phyloP scores from a whole-genome alignment of 2,329 filamentous ascomycete genomes.

The Periconia sp. region DNA sequence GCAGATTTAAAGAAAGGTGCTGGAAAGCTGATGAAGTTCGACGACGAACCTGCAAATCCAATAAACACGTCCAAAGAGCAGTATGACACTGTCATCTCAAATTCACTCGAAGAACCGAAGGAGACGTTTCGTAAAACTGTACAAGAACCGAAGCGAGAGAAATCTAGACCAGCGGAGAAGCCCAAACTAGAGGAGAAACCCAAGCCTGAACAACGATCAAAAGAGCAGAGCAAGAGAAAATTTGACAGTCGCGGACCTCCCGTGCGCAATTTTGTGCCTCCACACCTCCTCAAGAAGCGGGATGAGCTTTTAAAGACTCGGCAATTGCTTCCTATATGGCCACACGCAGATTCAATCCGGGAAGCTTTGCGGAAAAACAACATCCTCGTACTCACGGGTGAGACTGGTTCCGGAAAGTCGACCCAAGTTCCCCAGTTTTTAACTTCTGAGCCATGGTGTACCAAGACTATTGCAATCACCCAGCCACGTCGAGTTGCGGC shows the following conservation, averaged over 20 bases:
- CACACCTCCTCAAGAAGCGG: conserved; percentile 46
- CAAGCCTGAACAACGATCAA: not conserved
- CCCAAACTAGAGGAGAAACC: not conserved
- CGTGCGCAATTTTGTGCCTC: conserved; percentile 10
- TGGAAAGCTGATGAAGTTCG: conserved; percentile 19
- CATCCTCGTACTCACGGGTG: conserved; percentile 83
- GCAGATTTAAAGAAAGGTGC: conserved; percentile 13
- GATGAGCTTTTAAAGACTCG: conserved; percentile 55
- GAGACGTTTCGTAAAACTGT: not conserved
- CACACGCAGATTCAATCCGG: conserved; percentile 70
- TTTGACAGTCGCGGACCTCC: not conserved
- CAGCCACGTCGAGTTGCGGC: conserved; percentile 93
- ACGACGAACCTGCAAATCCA: conserved; percentile 2
- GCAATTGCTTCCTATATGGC: conserved; percentile 78
- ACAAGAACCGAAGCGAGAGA: not conserved
- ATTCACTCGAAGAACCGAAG: not conserved
- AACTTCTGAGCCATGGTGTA: conserved; percentile 77
- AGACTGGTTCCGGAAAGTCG: conserved; percentile 95
- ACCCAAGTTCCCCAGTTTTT: conserved; percentile 95
- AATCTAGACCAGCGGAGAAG: not conserved
- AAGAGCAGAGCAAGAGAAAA: not conserved
- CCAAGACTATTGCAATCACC: conserved; percentile 80
- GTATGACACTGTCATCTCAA: not conserved
- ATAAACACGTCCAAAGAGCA: conserved; percentile 1
- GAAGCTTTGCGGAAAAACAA: conserved; percentile 63